phyloP scores from a whole-genome alignment of 2,329 filamentous ascomycete genomes.

The Verticillium nubilum region DNA sequence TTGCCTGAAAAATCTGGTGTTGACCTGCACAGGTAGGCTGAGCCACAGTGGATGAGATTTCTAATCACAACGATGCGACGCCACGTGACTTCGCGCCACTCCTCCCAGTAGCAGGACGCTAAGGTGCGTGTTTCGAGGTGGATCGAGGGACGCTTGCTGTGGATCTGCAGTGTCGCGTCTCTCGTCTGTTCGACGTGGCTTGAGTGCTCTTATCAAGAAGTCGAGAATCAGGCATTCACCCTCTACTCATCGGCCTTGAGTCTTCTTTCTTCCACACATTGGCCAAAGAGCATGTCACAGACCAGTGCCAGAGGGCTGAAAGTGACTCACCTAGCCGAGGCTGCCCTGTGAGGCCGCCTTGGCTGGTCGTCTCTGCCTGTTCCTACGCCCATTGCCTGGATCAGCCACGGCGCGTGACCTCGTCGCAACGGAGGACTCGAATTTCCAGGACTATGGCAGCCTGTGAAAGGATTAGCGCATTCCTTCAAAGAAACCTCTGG shows the following conservation, averaged over 20 bases:
- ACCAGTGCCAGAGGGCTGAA: background rate
- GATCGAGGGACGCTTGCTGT: background rate
- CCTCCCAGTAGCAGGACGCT: background rate
- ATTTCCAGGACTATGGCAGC: background rate
- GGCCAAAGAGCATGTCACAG: background rate
- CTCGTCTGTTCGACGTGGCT: background rate
- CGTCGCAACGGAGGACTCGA: background rate
- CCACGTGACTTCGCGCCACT: background rate
- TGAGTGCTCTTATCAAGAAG: background rate
- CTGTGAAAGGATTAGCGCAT: background rate
- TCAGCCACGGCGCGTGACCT: background rate
- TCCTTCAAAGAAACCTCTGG: background rate
- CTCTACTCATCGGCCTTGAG: background rate
- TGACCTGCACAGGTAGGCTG: background rate
- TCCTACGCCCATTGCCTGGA: background rate
- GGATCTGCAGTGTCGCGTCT: no score
- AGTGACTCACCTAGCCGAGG: background rate
- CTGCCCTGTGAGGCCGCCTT: background rate
- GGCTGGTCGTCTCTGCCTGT: background rate
- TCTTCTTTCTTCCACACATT: background rate
- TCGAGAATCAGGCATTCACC: background rate
- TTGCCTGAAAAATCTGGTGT: constrained; percentile 28
- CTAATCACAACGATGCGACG: background rate
- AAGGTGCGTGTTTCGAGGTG: background rate
- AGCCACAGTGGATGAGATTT: background rate